Evolutionary conservation across 306 rosid species (phyloP), one percentile per base, ranked within the genome.

Genomic region (Echinosophora koreensis): DNA sequence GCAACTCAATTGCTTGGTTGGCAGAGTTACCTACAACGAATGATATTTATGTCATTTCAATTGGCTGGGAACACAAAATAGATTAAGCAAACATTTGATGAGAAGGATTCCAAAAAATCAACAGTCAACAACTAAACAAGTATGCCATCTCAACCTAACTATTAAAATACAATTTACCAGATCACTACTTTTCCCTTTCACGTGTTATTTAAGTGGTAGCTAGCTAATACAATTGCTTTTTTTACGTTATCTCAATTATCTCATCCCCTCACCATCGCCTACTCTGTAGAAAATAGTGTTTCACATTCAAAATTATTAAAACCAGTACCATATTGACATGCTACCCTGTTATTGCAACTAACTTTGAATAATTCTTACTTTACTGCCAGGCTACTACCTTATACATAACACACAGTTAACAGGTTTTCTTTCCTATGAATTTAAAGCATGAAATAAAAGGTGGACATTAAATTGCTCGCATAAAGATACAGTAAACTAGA

Each of bases 1-100:
- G 97, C 46, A 95, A 84, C 69, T 95, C 97, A 79, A 95, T 95
- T 52, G 98, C 98, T 75, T 95, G 98, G 86, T 89, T 92, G 39
- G 98, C 98, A 62, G 98, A 92, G 84, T 95, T 95, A 62, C 98
- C 97, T 90, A 39, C 84, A 89, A 63, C 73, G 42, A 8, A 83
- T 70, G 66, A 61, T 28, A 65, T 41, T 57, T 57, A 74, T 71
- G 60, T 78, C 55, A 75, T 47, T 62, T 67, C 76, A 69, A 65
- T 74, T 62, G 68, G 61, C 47, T 66, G 42, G 46, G 35, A 15
- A 39, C 55, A 78, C 57, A 69, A 27, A 39, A 44, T n/a, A 41
- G 42, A 18, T 15, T 11, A 41, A 39, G 46, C 51, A 47, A 12
- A 47, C 52, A 47, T 47, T 12, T 13, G 52, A 47, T 47, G 52